Percentiles rank a stretch among this genome's conserved stretches.
Conservation (phyloP, 176 grass and related monocot species). For the Eleusine coracana region DNA sequence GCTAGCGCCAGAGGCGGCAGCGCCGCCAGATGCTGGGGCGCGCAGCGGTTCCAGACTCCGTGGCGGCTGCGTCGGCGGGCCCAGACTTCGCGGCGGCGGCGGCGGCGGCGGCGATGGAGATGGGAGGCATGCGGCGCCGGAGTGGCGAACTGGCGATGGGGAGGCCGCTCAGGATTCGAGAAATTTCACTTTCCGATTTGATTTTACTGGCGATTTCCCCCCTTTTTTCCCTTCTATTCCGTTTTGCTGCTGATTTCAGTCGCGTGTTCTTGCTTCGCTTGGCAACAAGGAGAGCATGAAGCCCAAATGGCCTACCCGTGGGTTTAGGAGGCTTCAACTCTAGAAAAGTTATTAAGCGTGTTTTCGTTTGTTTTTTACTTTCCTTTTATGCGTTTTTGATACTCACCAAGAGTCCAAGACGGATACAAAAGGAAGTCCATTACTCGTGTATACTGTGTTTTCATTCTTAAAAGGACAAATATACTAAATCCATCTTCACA, state of each 20-base stretch:
- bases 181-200: slow-evolving; percentile 48
- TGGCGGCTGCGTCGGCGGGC: neutral
- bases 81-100: slow-evolving; percentile 20
- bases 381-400: too few species aligned
- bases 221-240: slow-evolving; percentile 12
- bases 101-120: slow-evolving; percentile 11
- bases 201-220: slow-evolving; percentile 38
- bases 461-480: too few species aligned
- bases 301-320: neutral
- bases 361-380: too few species aligned
- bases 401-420: neutral
- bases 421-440: neutral
- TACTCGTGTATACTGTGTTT: too few species aligned
- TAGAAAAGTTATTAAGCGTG: too few species aligned
- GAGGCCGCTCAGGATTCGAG: slow-evolving; percentile 40
- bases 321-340: neutral
- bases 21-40: slow-evolving; percentile 20
- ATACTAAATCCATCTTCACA: too few species aligned
- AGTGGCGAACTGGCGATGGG: slow-evolving; percentile 37
- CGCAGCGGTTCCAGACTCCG: slow-evolving; percentile 14
- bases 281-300: neutral
- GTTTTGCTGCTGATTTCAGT: slow-evolving; percentile 32
- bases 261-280: neutral
- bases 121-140: slow-evolving; percentile 43
- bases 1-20: slow-evolving; percentile 36